Base-by-base conservation (phyloP, 768 basidiomycete species). In the Pulveroboletus sp. region DNA sequence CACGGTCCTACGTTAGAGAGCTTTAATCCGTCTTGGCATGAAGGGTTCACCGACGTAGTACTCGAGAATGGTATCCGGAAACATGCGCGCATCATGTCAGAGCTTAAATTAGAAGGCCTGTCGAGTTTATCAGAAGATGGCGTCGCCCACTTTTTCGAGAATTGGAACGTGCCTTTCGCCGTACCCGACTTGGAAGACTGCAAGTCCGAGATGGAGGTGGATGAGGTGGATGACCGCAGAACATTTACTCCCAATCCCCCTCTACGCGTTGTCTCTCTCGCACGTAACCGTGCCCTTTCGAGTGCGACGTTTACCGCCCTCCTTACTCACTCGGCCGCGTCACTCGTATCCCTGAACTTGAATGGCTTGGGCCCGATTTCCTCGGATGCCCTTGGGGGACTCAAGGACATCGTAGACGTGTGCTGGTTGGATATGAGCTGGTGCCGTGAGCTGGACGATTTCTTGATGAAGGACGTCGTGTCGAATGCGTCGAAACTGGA, bases 381-480 rank as follows among this genome's bases (percentile, higher is more conserved):
- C 0, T 71, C 75, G 31, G 79, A 79, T 11, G 66, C 71, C 2
- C 63, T 88, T 27, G 69, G 57, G 11, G 60, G 69, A 21, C 63
- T 67, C 38, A 61, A 64, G 71, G 65, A 33, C 9, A 73, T 67
- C 14, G 61, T 56, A 3, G 69, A 75, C 32, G 54, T 95, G 62
- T 69, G 64, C 57, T 76, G 71, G 61, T 54, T 97, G 36, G 89
- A 98, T 61, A 68, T 93, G 3, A 86, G 93, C 1, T 98, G 87
- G 80, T 93, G 93, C 58, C 72, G 94, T 42, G 76, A 79, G 18
- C 75, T 89, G 36, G 86, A 93, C 51, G 87, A 98, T 67, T 93
- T 87, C 60, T 75, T 86, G 4, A 69, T 97, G 54, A 85, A 89
- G 66, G 78, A 71, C 13, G 69, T 93, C 57, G 59, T 93, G 38